These are phyloP conservation scores for Citrus hindsii DNA, from an alignment of 345 rosid genomes.

Conservation along the genomic window DNA sequence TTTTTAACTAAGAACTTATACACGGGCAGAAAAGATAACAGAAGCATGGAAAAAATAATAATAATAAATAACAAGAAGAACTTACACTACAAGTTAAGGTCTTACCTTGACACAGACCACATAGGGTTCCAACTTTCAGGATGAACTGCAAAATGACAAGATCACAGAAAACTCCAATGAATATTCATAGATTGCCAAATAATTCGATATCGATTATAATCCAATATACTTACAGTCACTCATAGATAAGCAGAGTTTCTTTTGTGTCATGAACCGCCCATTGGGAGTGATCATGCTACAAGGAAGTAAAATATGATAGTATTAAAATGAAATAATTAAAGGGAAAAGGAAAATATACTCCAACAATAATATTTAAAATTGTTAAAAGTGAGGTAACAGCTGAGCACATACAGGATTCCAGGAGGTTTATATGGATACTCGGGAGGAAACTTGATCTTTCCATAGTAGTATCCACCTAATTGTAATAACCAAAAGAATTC, in stretches of 20 bases:
- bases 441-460: slow-evolving; percentile 95
- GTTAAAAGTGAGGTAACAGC: slow-evolving; percentile 5
- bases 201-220: slow-evolving; percentile 1
- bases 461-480: slow-evolving; percentile 85
- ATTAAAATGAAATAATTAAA: neutral
- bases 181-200: neutral
- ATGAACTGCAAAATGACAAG: slow-evolving; percentile 63
- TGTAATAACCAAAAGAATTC: neutral
- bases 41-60: neutral
- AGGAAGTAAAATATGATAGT: neutral
- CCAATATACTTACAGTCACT: slow-evolving; percentile 80
- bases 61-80: neutral
- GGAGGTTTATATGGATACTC: slow-evolving; percentile 99
- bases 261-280: slow-evolving; percentile 95
- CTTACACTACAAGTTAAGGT: slow-evolving; percentile 4
- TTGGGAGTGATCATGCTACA: slow-evolving; percentile 95
- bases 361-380: neutral
- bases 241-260: slow-evolving; percentile 97
- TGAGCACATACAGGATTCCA: slow-evolving; percentile 76
- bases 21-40: neutral
- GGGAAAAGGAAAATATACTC: neutral
- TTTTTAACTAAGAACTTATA: neutral
- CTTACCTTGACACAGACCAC: slow-evolving; percentile 99
- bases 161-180: slow-evolving; percentile 2
- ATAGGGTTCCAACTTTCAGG: slow-evolving; percentile 99